Conservation (phyloP, 495 filamentous ascomycete species). For the Cryomyces antarcticus region DNA sequence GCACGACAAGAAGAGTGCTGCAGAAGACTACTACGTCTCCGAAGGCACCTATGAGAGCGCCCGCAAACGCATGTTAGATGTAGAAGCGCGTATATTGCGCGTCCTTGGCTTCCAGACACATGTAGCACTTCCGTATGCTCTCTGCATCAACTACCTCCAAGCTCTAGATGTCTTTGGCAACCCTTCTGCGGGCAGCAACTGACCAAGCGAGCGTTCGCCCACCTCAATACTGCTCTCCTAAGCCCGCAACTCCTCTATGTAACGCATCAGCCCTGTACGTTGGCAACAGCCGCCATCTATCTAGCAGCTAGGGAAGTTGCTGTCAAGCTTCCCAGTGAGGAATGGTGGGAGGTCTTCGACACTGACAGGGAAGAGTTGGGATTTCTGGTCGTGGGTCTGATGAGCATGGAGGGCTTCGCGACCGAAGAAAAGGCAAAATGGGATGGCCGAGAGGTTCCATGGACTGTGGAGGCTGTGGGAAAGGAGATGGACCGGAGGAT, state of each 20-base stretch:
- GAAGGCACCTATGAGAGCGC: constrained; percentile 46
- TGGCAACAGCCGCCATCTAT: constrained; percentile 82
- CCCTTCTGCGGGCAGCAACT: constrained; percentile 20
- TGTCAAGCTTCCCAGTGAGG: constrained; percentile 53
- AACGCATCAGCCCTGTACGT: constrained; percentile 68
- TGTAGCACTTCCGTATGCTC: constrained; percentile 62
- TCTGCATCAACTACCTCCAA: constrained; percentile 87
- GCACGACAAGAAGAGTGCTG: constrained; percentile 21
- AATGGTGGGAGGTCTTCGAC: constrained; percentile 98
- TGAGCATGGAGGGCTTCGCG: constrained; percentile 58
- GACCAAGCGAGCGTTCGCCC: constrained; percentile 41
- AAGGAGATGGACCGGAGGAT: constrained; percentile 34
- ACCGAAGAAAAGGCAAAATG: constrained; percentile 29
- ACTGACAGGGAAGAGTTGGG: constrained; percentile 91
- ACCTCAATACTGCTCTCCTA: constrained; percentile 66
- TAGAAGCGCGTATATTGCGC: constrained; percentile 57
- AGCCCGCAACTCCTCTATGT: constrained; percentile 79
- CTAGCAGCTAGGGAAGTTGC: constrained; percentile 61
- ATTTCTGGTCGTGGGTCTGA: constrained; percentile 74
- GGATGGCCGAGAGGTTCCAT: constrained; percentile 20
- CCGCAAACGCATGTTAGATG: constrained; percentile 38
- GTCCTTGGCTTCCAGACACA: constrained; percentile 65
- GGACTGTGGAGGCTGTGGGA: constrained; percentile 35
- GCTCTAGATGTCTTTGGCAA: constrained; percentile 42
- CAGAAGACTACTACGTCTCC: constrained; percentile 48